Conservation (phyloP, 495 filamentous ascomycete genomes). For the Penicillium flavigenum region DNA sequence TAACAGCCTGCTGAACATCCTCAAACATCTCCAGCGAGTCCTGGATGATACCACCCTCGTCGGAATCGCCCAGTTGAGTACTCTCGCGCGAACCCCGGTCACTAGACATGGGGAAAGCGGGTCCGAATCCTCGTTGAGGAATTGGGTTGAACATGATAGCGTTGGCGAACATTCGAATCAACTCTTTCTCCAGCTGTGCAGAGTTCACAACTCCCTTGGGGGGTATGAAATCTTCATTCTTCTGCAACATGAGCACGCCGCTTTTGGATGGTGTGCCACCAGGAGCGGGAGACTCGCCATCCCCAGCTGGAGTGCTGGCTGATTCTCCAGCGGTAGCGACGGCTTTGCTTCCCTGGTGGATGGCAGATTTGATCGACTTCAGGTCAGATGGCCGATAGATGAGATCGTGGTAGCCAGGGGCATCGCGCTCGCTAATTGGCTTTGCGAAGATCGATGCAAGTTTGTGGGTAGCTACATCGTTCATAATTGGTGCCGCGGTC, state of each 20-base stretch:
- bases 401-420: conserved; percentile 83
- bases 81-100: conserved; percentile 41
- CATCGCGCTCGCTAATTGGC: conserved; percentile 79
- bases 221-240: conserved; percentile 72
- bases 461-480: conserved; percentile 81
- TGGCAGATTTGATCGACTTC: conserved; percentile 77
- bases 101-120: conserved; percentile 51
- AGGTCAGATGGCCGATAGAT: conserved; percentile 87
- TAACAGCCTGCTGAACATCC: conserved; percentile 65
- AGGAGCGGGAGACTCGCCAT: conserved; percentile 45
- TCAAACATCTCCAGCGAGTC: conserved; percentile 81
- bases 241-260: conserved; percentile 55
- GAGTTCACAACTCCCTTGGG: conserved; percentile 92
- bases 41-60: conserved; percentile 78
- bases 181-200: conserved; percentile 88
- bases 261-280: conserved; percentile 39
- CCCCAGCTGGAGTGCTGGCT: conserved; percentile 46
- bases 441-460: conserved; percentile 84
- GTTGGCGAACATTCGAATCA: conserved; percentile 97
- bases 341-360: conserved; percentile 72
- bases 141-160: conserved; percentile 96
- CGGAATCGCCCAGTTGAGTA: conserved; percentile 52
- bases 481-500: conserved; percentile 74
- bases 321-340: conserved; percentile 61
- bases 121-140: conserved; percentile 65